Evolutionary conservation across 1,284 basidiomycete species (phyloP).

Genomic region (Rhodotorula glutinis): DNA sequence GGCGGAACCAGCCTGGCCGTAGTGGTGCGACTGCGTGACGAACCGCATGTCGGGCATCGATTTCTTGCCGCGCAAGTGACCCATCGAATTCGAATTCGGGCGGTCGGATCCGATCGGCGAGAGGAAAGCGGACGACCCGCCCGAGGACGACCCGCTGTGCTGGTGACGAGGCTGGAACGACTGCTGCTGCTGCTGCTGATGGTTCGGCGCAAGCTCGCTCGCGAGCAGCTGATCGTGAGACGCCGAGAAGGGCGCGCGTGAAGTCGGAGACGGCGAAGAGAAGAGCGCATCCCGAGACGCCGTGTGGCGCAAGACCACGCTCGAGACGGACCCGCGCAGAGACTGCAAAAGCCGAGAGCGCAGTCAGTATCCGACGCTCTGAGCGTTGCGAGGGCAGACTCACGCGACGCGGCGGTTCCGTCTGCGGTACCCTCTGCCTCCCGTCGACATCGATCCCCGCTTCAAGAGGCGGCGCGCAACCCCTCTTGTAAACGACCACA

Average conservation of each 20-base stretch:
- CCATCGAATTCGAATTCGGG: constrained; percentile 4
- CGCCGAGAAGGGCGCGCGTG: background rate
- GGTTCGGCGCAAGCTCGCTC: background rate
- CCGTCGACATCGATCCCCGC: too few relatives aligned
- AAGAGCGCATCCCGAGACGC: constrained; percentile 61
- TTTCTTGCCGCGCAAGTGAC: constrained; percentile 74
- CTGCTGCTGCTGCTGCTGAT: too few relatives aligned
- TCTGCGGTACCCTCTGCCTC: background rate
- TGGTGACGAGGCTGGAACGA: background rate
- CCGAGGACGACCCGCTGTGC: constrained; percentile 3
- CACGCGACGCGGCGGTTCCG: constrained; percentile 1
- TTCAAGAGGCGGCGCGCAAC: background rate
- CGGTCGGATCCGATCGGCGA: constrained; percentile 18
- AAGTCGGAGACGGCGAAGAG: constrained; percentile 4
- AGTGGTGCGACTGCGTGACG: background rate
- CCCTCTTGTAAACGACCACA: constrained; percentile 76
- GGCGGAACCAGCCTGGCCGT: background rate
- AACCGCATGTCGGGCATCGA: constrained; percentile 71
- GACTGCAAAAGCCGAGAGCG: constrained; percentile 42
- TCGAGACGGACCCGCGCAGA: constrained; percentile 59
- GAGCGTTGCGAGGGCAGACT: background rate
- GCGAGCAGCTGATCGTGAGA: background rate
- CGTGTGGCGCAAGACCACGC: constrained; percentile 63
- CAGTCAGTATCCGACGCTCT: too few relatives aligned
- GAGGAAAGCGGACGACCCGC: constrained; percentile 43